phyloP scores from a whole-genome alignment of 192 early-diverging fungal genomes.

The Lunasporangiospora selenospora region DNA sequence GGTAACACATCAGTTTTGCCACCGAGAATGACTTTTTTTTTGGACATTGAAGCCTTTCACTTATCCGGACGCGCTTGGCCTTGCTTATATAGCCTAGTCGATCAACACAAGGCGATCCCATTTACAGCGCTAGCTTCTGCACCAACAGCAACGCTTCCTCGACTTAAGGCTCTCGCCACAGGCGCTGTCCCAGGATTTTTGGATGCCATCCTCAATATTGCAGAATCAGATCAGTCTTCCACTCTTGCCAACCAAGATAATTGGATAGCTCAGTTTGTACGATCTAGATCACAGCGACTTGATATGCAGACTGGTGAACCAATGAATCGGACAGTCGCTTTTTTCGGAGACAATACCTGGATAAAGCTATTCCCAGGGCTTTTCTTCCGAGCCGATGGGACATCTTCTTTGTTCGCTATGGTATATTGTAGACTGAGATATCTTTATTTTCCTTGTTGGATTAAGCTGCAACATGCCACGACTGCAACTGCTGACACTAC shows the following conservation, averaged over 20 bases:
- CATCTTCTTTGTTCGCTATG: slow-evolving; percentile 71
- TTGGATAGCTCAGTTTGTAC: slow-evolving; percentile 70
- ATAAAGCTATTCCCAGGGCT: slow-evolving; percentile 79
- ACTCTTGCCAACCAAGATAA: slow-evolving; percentile 71
- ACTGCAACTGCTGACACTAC: too few species aligned
- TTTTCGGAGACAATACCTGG: slow-evolving; percentile 98
- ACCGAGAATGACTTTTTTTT: too few species aligned
- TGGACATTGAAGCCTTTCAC: too few species aligned
- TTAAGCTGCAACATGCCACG: too few species aligned
- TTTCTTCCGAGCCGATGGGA: slow-evolving; percentile 66
- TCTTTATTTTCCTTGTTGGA: not conserved
- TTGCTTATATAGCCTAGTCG: slow-evolving; percentile 61
- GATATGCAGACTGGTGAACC: slow-evolving; percentile 40
- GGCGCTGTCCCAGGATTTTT: slow-evolving; percentile 81
- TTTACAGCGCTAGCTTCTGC: slow-evolving; percentile 64
- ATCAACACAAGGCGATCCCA: slow-evolving; percentile 51
- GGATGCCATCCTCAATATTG: slow-evolving; percentile 84
- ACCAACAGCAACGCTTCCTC: slow-evolving; percentile 82
- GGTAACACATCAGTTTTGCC: too few species aligned
- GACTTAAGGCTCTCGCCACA: slow-evolving; percentile 83
- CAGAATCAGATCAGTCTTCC: slow-evolving; percentile 71
- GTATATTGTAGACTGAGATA: slow-evolving; percentile 63
- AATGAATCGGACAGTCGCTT: slow-evolving; percentile 65
- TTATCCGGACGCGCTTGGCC: too few species aligned
- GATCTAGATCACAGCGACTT: slow-evolving; percentile 5